Percentiles rank a stretch among this genome's conserved stretches.
phyloP scores from a whole-genome alignment of 306 rosid genomes.

The Corylus avellana region DNA sequence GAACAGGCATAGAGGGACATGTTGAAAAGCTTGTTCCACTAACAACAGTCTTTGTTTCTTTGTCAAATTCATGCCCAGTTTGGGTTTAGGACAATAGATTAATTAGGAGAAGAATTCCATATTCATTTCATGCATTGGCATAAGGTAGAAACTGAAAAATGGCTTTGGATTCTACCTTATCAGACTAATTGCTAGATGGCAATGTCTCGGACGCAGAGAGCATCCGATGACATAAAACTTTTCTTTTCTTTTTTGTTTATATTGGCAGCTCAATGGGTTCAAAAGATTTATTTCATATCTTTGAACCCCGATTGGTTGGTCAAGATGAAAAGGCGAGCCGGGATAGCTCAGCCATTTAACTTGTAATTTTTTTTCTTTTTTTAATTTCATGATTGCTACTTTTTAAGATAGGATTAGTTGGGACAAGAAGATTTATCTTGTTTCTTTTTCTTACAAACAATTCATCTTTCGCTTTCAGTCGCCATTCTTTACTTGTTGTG shows the following conservation, averaged over 20 bases:
- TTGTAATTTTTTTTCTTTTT: conserved; percentile 32
- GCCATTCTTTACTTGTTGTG: conserved; percentile 17
- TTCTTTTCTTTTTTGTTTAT: conserved; percentile 36
- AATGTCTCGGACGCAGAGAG: conserved; percentile 68
- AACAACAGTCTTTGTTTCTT: conserved; percentile 36
- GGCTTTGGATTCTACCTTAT: conserved; percentile 86
- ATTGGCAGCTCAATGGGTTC: conserved; percentile 46
- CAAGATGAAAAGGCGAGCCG: conserved; percentile 56
- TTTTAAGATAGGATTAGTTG: conserved; percentile 41
- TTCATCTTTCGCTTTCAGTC: conserved; percentile 45
- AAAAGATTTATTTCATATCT: conserved; percentile 79
- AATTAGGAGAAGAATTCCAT: conserved; percentile 40
- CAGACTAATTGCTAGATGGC: conserved; percentile 43
- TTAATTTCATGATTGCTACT: conserved; percentile 42
- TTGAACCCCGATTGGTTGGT: conserved; percentile 53
- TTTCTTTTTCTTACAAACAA: conserved; percentile 36
- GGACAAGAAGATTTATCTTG: conserved; percentile 34
- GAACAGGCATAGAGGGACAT: conserved; percentile 27
- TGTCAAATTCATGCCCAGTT: conserved; percentile 32
- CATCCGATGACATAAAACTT: conserved; percentile 68
- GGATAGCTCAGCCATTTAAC: conserved; percentile 56
- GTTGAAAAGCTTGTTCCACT: conserved; percentile 32
- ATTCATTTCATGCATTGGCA: conserved; percentile 52
- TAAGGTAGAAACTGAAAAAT: conserved; percentile 49
- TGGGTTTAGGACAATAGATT: conserved; percentile 33